Evolutionary conservation across 192 early-diverging fungal species (phyloP).

Genomic region (Linderina pennispora): DNA sequence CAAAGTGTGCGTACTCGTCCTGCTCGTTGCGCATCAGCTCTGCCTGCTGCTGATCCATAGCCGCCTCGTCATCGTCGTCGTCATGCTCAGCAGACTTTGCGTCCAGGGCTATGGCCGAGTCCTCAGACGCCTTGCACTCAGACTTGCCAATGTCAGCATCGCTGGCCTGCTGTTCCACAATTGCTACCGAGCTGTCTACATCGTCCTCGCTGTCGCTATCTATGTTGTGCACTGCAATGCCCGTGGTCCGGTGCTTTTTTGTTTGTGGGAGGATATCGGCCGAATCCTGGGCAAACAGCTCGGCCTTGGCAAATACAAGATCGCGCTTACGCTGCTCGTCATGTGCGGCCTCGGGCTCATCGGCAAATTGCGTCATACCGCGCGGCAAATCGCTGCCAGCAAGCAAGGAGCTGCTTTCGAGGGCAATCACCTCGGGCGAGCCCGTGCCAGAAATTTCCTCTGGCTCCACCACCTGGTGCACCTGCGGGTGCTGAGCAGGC

Average conservation of each 20-base stretch:
- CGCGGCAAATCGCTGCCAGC: background rate
- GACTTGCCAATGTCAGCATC: background rate
- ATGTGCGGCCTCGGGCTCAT: background rate
- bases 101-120: too few relatives aligned
- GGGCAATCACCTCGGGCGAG: too few relatives aligned
- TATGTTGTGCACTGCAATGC: background rate
- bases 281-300: background rate
- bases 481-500: background rate
- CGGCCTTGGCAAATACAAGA: background rate
- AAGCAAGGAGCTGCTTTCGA: background rate
- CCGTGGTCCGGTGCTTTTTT: too few relatives aligned
- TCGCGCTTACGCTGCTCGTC: background rate
- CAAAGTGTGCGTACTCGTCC: slow-evolving; percentile 62
- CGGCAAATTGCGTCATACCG: background rate
- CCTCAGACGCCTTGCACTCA: too few relatives aligned
- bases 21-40: slow-evolving; percentile 46
- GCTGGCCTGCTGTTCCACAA: background rate
- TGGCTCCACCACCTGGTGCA: background rate
- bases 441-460: too few relatives aligned
- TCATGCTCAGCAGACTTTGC: background rate
- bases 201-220: slow-evolving; percentile 18
- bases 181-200: background rate
- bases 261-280: too few relatives aligned
- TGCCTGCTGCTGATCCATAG: slow-evolving; percentile 27
- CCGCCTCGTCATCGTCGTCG: slow-evolving; percentile 39